A percentile compares a stretch with the other conserved stretches of the same genome.
These are phyloP conservation scores for Apiospora pterosperma DNA, from an alignment of 2,329 filamentous ascomycete genomes.

Conservation along the genomic window DNA sequence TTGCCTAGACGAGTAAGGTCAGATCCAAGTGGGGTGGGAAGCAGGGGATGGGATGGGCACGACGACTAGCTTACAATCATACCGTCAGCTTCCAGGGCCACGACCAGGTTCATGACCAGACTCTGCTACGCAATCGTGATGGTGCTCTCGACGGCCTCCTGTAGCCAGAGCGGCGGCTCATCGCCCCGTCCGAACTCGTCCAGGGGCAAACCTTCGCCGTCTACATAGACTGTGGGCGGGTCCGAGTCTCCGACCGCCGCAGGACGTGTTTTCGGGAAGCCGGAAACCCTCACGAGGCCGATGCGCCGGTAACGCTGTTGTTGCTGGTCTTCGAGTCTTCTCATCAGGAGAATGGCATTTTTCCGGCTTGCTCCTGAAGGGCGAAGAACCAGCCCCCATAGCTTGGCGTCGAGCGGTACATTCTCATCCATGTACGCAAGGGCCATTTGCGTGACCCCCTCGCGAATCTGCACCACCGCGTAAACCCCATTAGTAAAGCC, in stretches of 20 bases:
- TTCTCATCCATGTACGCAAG: not conserved
- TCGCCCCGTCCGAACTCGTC: not conserved
- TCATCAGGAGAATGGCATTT: not conserved
- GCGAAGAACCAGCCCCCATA: not conserved
- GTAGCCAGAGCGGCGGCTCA: not conserved
- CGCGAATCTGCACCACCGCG: not conserved
- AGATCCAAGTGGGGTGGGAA: not conserved
- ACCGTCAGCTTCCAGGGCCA: not conserved
- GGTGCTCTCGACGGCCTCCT: not conserved
- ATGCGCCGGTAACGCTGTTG: not conserved
- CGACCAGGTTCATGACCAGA: too few species aligned
- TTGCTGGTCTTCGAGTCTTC: not conserved
- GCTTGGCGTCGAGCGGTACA: not conserved
- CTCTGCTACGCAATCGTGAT: not conserved
- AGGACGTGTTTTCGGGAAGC: not conserved
- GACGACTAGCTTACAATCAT: not conserved
- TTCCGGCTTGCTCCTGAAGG: not conserved
- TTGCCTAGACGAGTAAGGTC: not conserved
- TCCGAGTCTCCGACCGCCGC: not conserved
- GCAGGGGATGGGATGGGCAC: not conserved
- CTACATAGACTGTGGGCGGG: not conserved
- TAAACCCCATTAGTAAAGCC: not conserved
- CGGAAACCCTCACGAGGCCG: not conserved
- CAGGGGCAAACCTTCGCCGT: not conserved
- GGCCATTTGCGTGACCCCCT: not conserved